These are phyloP conservation scores for Taxillus chinensis DNA, from an alignment of 164 flowering plant species.

Conservation along the genomic window DNA sequence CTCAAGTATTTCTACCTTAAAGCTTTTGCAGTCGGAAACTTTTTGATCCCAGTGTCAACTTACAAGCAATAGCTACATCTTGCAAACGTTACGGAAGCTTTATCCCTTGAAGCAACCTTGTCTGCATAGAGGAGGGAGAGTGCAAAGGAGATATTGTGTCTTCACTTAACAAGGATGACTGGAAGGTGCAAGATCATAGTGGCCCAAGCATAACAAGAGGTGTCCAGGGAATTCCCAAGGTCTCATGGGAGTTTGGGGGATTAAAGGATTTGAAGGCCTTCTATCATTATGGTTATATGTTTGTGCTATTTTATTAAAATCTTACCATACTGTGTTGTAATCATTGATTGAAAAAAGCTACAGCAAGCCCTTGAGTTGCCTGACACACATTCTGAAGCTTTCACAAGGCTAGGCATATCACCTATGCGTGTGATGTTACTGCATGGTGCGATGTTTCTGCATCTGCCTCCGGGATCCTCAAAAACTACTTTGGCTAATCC, in stretches of 20 bases:
- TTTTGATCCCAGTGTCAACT: conserved; percentile 50
- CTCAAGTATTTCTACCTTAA: neutral
- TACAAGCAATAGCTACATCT: conserved; percentile 67
- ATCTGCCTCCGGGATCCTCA: conserved; percentile 98
- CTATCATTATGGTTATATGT: neutral
- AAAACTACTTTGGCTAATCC: conserved; percentile 97
- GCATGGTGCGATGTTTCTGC: too few species aligned
- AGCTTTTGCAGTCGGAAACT: conserved; percentile 80
- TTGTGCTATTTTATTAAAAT: neutral
- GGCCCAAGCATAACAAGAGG: conserved; percentile 97
- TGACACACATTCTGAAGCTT: conserved; percentile 64
- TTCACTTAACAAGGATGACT: conserved; percentile 52
- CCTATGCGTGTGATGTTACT: conserved; percentile 82
- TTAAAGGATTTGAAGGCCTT: conserved; percentile 71
- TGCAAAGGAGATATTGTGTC: conserved; percentile 15
- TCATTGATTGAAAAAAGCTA: conserved; percentile 60
- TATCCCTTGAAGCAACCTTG: conserved; percentile 70
- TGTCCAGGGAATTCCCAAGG: conserved; percentile 73
- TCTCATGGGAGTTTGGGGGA: conserved; percentile 95
- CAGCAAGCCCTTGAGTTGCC: conserved; percentile 98
- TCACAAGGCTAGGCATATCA: conserved; percentile 66
- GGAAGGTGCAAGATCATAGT: conserved; percentile 57
- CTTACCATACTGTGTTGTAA: neutral
- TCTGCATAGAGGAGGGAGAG: conserved; percentile 38
- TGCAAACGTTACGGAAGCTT: conserved; percentile 89